These are phyloP conservation scores for Aspergillus incahuasiensis DNA, from an alignment of 495 filamentous ascomycete genomes.

Conservation along the genomic window DNA sequence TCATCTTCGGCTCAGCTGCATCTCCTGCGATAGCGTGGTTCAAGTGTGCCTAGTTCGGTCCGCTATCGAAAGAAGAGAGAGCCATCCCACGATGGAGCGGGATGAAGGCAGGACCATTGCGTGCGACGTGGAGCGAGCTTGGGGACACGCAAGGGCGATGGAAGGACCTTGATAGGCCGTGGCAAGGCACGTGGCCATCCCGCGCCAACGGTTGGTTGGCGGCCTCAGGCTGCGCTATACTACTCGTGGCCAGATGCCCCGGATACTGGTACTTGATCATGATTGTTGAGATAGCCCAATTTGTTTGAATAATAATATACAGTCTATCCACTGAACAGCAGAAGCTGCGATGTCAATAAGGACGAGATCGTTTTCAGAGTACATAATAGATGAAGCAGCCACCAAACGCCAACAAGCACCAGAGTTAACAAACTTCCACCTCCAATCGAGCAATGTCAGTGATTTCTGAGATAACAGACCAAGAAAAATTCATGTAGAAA, in stretches of 20 bases:
- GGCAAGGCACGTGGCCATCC: constrained; percentile 5
- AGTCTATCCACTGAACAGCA: background rate
- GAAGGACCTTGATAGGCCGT: constrained; percentile 5
- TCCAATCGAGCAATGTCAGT: background rate
- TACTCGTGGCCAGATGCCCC: background rate
- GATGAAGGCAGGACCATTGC: background rate
- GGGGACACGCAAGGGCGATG: background rate
- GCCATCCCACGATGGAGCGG: background rate
- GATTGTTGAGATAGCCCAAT: too few relatives aligned
- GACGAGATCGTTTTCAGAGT: background rate
- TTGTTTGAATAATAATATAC: background rate
- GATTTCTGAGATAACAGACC: background rate
- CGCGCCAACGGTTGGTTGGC: constrained; percentile 4
- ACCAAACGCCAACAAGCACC: background rate
- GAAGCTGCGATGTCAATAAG: too few relatives aligned
- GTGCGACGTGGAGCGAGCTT: background rate
- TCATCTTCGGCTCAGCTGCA: constrained; percentile 2
- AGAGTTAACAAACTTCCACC: background rate
- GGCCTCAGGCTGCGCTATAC: constrained; percentile 3
- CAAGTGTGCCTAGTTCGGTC: background rate
- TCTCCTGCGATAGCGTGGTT: background rate
- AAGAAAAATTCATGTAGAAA: background rate
- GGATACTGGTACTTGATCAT: too few relatives aligned
- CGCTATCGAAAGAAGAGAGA: background rate
- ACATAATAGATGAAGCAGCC: background rate